Conservation (phyloP, 345 rosid species). For the Arabis hirsuta region DNA sequence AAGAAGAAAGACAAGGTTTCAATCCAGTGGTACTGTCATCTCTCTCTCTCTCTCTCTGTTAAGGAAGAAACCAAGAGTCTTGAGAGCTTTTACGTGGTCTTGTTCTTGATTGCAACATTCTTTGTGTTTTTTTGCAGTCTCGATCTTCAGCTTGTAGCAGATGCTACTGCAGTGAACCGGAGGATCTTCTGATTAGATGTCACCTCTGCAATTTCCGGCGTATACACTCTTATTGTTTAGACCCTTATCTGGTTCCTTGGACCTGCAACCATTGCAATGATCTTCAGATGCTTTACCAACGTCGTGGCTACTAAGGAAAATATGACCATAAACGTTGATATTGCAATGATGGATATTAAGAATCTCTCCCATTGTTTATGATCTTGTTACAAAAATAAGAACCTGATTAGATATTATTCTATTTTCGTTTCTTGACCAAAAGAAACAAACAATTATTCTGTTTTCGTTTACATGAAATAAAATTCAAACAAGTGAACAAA, state of each 20-base stretch:
- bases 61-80: background rate
- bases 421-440: background rate
- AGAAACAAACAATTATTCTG: too few species aligned
- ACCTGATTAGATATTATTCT: background rate
- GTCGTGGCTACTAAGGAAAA: conserved; percentile 36
- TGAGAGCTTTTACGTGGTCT: background rate
- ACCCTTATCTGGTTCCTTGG: conserved; percentile 85
- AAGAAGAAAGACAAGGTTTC: conserved; percentile 48
- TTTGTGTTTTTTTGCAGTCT: conserved; percentile 47
- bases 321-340: background rate
- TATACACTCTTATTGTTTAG: conserved; percentile 82
- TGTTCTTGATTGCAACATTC: conserved; percentile 11
- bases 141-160: conserved; percentile 56
- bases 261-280: conserved; percentile 83
- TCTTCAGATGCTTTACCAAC: conserved; percentile 61
- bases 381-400: background rate
- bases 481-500: too few species aligned
- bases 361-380: background rate
- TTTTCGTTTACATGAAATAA: too few species aligned
- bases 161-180: conserved; percentile 73
- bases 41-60: conserved; percentile 2
- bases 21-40: conserved; percentile 54
- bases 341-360: background rate
- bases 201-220: conserved; percentile 63
- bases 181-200: conserved; percentile 73